Conservation (phyloP, 2,329 filamentous ascomycete species). For the Colletotrichum sp. region DNA sequence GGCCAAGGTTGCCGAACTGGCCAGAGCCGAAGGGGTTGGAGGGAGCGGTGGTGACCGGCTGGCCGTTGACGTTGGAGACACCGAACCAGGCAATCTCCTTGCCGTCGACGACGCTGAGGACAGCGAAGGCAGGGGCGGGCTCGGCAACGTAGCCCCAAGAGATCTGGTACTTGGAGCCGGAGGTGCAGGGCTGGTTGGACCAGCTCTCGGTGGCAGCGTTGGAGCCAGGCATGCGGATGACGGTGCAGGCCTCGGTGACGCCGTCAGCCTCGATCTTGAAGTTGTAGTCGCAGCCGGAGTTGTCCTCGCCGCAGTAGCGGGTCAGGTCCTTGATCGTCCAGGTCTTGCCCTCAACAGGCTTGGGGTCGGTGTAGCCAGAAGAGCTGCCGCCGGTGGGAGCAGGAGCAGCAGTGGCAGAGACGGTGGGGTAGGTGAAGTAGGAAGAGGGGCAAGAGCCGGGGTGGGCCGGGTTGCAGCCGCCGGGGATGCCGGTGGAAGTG, state of each 20-base stretch:
- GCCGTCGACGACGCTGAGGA: neutral
- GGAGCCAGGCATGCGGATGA: neutral
- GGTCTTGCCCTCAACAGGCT: neutral
- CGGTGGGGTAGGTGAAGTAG: neutral
- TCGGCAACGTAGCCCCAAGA: conserved; percentile 1
- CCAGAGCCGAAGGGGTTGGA: conserved; percentile 13
- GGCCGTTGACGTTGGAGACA: conserved; percentile 7
- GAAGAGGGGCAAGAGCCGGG: conserved; percentile 2
- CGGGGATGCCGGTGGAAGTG: conserved; percentile 11
- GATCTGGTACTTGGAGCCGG: conserved; percentile 2
- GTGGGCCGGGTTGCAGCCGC: conserved; percentile 13
- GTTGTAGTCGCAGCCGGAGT: conserved; percentile 15
- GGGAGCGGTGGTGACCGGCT: conserved; percentile 3
- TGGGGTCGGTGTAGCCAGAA: neutral
- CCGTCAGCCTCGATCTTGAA: conserved; percentile 10
- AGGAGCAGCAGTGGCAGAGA: neutral
- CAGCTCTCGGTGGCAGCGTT: conserved; percentile 7
- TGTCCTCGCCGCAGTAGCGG: neutral
- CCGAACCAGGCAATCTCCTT: conserved; percentile 1
- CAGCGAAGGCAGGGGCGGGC: neutral
- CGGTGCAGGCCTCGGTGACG: neutral
- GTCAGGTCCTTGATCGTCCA: conserved; percentile 11
- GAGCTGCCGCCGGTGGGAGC: neutral
- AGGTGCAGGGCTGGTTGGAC: conserved; percentile 6
- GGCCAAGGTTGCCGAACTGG: conserved; percentile 9